Evolutionary conservation across 768 basidiomycete species (phyloP).

Genomic region (Suillus lakei): DNA sequence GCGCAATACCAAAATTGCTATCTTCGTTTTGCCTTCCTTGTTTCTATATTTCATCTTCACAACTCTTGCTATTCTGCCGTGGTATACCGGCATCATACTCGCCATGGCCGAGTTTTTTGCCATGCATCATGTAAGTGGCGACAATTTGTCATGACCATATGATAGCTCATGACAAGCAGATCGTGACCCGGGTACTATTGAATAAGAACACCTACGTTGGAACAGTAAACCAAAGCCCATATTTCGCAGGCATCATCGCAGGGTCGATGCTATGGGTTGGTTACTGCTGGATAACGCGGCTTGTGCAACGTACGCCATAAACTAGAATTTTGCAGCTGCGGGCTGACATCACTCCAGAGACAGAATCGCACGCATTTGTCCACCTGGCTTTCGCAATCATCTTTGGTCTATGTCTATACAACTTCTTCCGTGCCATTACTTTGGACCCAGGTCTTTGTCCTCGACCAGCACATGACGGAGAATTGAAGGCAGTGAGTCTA

Average conservation of each 20-base stretch:
- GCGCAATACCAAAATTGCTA: slow-evolving; percentile 82
- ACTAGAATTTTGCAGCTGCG: background rate
- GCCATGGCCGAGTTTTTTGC: slow-evolving; percentile 87
- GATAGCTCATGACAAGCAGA: slow-evolving; percentile 42
- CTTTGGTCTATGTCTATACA: slow-evolving; percentile 78
- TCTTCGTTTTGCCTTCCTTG: slow-evolving; percentile 78
- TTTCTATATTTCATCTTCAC: slow-evolving; percentile 85
- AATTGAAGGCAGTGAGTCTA: slow-evolving; percentile 78
- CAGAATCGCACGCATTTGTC: slow-evolving; percentile 73
- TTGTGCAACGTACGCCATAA: slow-evolving; percentile 64
- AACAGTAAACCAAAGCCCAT: slow-evolving; percentile 84
- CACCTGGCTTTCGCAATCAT: slow-evolving; percentile 78
- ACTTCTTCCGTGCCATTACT: slow-evolving; percentile 89
- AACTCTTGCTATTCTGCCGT: slow-evolving; percentile 82
- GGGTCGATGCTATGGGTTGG: slow-evolving; percentile 88
- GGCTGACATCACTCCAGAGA: slow-evolving; percentile 51
- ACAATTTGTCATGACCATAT: slow-evolving; percentile 1
- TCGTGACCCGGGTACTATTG: slow-evolving; percentile 84
- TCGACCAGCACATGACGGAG: slow-evolving; percentile 78
- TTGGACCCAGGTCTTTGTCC: slow-evolving; percentile 91
- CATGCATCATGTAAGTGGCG: slow-evolving; percentile 87
- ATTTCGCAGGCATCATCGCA: slow-evolving; percentile 90
- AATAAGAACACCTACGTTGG: slow-evolving; percentile 85
- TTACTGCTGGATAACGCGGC: slow-evolving; percentile 79
- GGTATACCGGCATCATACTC: slow-evolving; percentile 87